Percentiles rank a stretch among this genome's conserved stretches.
These are phyloP conservation scores for Xylaria scruposa DNA, from an alignment of 495 filamentous ascomycete species.

Conservation along the genomic window DNA sequence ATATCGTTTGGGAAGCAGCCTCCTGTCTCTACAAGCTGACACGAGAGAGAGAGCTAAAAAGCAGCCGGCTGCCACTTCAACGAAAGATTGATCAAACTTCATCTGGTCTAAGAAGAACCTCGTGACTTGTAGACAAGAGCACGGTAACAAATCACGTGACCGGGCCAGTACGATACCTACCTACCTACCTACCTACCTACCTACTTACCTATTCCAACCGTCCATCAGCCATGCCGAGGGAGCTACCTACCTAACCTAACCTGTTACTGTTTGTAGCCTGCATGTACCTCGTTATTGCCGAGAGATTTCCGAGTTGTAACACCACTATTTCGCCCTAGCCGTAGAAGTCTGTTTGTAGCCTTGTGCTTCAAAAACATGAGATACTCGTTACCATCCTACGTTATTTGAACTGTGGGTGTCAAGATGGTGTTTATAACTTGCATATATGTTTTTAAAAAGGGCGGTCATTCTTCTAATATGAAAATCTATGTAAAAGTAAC, in stretches of 20 bases:
- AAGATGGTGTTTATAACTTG: neutral
- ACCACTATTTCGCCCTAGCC: neutral
- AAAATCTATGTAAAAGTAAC: neutral
- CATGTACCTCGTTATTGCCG: neutral
- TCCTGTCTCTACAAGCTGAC: slow-evolving; percentile 1
- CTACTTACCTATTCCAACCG: too few species aligned
- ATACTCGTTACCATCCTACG: neutral
- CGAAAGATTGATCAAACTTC: neutral
- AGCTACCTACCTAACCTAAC: neutral
- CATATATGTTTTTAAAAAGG: neutral
- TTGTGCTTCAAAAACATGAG: neutral
- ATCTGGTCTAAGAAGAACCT: neutral
- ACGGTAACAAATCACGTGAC: neutral
- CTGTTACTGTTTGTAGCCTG: neutral
- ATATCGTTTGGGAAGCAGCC: neutral
- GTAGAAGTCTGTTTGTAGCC: neutral
- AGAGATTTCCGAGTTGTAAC: slow-evolving; percentile 1
- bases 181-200: too few species aligned
- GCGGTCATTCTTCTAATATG: neutral
- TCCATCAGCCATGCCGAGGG: neutral
- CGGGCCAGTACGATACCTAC: too few species aligned
- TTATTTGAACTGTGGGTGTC: neutral
- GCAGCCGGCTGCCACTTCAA: neutral
- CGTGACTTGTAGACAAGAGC: neutral
- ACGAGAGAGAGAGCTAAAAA: slow-evolving; percentile 7